These are phyloP conservation scores for Nicotiana otophora DNA, from an alignment of 257 asterid genomes.

Conservation along the genomic window DNA sequence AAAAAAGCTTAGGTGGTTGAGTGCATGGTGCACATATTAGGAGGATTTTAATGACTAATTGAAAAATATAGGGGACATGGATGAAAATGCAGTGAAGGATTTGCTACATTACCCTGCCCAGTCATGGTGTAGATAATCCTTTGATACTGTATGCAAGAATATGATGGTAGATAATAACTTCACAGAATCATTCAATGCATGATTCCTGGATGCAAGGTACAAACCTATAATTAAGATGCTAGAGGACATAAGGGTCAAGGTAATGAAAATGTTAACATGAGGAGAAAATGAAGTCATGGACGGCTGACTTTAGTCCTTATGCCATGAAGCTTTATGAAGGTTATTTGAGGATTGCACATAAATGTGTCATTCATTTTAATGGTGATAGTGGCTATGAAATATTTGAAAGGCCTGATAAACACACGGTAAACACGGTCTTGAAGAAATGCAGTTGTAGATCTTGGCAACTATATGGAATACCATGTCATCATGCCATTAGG, in stretches of 20 bases:
- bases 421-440: too few species aligned
- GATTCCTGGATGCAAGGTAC: neutral
- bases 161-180: too few species aligned
- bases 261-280: too few species aligned
- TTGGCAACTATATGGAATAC: neutral
- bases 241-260: neutral
- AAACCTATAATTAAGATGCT: too few species aligned
- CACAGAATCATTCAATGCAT: neutral
- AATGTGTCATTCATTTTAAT: neutral
- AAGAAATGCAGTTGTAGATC: neutral
- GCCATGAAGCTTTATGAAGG: neutral
- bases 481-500: neutral
- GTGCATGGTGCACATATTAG: neutral
- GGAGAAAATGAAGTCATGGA: neutral
- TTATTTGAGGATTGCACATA: neutral
- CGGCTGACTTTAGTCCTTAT: neutral
- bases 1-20: neutral
- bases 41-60: too few species aligned
- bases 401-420: neutral
- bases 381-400: neutral
- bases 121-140: neutral
- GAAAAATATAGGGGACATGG: neutral
- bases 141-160: too few species aligned
- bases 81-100: neutral
- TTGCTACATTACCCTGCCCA: neutral